phyloP scores from a whole-genome alignment of 148 eudicot genomes.

The Persicaria maculosa region DNA sequence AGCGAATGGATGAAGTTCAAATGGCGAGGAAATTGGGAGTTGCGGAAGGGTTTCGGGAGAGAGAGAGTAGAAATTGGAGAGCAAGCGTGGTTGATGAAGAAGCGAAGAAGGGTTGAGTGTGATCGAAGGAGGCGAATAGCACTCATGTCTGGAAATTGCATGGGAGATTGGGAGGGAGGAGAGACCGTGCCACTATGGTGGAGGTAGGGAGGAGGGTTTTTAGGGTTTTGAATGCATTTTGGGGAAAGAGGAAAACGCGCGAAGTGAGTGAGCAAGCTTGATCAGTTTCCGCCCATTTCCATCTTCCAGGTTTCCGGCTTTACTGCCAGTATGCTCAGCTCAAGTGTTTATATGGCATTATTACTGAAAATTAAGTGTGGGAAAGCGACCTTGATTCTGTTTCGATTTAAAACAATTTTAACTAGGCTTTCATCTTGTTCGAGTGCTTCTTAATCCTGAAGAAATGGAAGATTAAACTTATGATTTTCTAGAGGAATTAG shows the following conservation, averaged over 20 bases:
- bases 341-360: too few relatives aligned
- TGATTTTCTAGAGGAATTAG: too few relatives aligned
- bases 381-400: too few relatives aligned
- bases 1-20: conserved; percentile 19
- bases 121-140: conserved; percentile 31
- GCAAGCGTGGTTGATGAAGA: neutral
- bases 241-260: conserved; percentile 1
- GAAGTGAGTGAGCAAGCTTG: neutral
- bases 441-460: too few relatives aligned
- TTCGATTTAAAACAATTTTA: too few relatives aligned
- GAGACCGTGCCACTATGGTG: neutral
- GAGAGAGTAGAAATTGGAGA: conserved; percentile 11
- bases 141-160: conserved; percentile 54
- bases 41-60: conserved; percentile 5
- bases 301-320: neutral
- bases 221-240: conserved; percentile 17
- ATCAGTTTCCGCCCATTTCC: neutral
- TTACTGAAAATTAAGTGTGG: too few relatives aligned
- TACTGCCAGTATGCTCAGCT: neutral
- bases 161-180: conserved; percentile 6
- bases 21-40: conserved; percentile 30
- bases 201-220: neutral
- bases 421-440: too few relatives aligned
- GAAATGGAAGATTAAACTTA: too few relatives aligned
- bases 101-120: conserved; percentile 19